A percentile compares a stretch with the other conserved stretches of the same genome.
Evolutionary conservation across 306 rosid species (phyloP).

Genomic region (Trifolium fragiferum): DNA sequence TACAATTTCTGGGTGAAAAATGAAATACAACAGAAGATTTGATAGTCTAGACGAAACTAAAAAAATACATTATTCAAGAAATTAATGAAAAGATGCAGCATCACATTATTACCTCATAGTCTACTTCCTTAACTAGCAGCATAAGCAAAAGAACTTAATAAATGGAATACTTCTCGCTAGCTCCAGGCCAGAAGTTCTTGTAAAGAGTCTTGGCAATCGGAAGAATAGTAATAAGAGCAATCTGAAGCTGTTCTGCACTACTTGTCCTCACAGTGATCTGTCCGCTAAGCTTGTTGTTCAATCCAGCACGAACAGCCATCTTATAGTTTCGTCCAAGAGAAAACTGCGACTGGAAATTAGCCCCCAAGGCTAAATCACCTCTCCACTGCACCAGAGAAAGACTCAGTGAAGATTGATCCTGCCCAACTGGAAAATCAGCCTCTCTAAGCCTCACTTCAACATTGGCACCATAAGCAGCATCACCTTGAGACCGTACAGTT

Average conservation of each 20-base stretch:
- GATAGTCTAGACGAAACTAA: slow-evolving; percentile 37
- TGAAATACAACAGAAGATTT: slow-evolving; percentile 37
- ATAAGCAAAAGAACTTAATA: slow-evolving; percentile 55
- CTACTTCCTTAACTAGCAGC: slow-evolving; percentile 46
- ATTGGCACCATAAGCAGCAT: slow-evolving; percentile 90
- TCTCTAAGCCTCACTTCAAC: slow-evolving; percentile 91
- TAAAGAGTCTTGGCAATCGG: slow-evolving; percentile 77
- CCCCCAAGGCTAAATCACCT: slow-evolving; percentile 88
- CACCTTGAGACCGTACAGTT: slow-evolving; percentile 77
- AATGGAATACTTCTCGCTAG: slow-evolving; percentile 72
- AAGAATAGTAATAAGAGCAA: slow-evolving; percentile 80
- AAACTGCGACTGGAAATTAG: slow-evolving; percentile 84
- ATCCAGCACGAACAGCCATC: slow-evolving; percentile 86
- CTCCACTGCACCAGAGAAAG: slow-evolving; percentile 94
- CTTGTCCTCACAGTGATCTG: slow-evolving; percentile 86
- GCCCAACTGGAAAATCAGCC: slow-evolving; percentile 96
- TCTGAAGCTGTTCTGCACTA: slow-evolving; percentile 96
- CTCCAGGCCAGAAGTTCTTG: slow-evolving; percentile 74
- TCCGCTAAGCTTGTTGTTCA: slow-evolving; percentile 97
- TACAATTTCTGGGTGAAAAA: slow-evolving; percentile 42
- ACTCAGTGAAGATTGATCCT: slow-evolving; percentile 88
- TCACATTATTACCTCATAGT: slow-evolving; percentile 32
- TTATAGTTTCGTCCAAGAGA: slow-evolving; percentile 88
- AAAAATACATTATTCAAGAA: slow-evolving; percentile 42
- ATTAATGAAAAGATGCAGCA: slow-evolving; percentile 38